Evolutionary conservation across 768 basidiomycete species (phyloP).

Genomic region (Lactarius quietus): DNA sequence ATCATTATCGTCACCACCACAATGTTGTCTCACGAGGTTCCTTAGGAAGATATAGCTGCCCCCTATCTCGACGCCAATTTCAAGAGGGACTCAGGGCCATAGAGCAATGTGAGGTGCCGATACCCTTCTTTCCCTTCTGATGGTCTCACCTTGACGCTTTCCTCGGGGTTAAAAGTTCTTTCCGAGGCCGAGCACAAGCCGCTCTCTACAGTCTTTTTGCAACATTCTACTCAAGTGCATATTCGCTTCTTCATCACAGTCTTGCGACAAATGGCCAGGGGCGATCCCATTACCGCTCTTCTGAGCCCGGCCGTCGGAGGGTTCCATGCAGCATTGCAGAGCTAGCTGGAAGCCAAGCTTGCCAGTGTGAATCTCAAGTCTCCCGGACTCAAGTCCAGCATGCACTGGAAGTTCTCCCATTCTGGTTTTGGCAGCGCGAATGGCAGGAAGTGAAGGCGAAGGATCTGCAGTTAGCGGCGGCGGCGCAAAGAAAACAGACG

Average conservation of each 20-base stretch:
- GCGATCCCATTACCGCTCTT: conserved; percentile 95
- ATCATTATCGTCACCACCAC: background rate
- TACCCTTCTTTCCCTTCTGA: too few relatives aligned
- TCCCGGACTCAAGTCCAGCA: conserved; percentile 76
- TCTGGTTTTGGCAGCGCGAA: conserved; percentile 37
- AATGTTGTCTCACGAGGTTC: background rate
- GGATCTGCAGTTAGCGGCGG: conserved; percentile 33
- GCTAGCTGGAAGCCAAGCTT: conserved; percentile 88
- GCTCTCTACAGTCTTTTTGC: conserved; percentile 99
- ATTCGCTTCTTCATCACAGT: conserved; percentile 99
- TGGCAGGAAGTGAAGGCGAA: background rate
- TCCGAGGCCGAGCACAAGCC: conserved; percentile 99
- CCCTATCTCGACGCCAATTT: conserved; percentile 99
- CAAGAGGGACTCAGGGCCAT: conserved; percentile 98
- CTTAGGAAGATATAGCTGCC: conserved; percentile 94
- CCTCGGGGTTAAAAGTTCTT: conserved; percentile 94
- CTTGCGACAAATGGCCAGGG: conserved; percentile 96
- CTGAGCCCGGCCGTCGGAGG: conserved; percentile 90
- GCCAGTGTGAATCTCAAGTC: conserved; percentile 79
- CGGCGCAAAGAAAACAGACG: conserved; percentile 61
- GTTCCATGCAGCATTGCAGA: conserved; percentile 99
- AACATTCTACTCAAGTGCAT: conserved; percentile 96
- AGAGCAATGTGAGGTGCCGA: conserved; percentile 86
- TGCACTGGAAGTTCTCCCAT: conserved; percentile 79
- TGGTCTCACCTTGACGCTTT: too few relatives aligned